phyloP scores from a whole-genome alignment of 768 basidiomycete genomes.

The Erythrobasidium yunnanense region DNA sequence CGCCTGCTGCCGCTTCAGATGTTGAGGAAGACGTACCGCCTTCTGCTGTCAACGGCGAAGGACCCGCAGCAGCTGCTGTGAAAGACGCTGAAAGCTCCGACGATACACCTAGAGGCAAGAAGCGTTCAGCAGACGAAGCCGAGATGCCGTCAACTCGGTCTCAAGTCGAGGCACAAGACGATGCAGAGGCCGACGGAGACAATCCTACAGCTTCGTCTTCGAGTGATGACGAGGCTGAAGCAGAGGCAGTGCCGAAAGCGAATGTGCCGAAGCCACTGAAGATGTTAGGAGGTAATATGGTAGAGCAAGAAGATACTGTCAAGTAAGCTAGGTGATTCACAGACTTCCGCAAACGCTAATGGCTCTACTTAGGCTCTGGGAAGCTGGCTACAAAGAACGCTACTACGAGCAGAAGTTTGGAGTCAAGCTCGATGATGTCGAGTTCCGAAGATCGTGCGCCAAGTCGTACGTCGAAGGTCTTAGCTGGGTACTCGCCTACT shows the following conservation, averaged over 20 bases:
- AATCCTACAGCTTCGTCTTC: slow-evolving; percentile 42
- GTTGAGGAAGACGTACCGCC: slow-evolving; percentile 20
- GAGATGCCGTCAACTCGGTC: slow-evolving; percentile 8
- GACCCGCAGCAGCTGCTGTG: background rate
- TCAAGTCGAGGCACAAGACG: slow-evolving; percentile 14
- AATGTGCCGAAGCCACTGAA: slow-evolving; percentile 46
- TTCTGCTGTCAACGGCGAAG: slow-evolving; percentile 7
- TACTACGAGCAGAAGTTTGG: slow-evolving; percentile 93
- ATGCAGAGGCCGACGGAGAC: slow-evolving; percentile 32
- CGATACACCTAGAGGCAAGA: slow-evolving; percentile 42
- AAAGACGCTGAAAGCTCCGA: slow-evolving; percentile 8
- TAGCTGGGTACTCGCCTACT: slow-evolving; percentile 90
- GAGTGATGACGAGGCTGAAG: slow-evolving; percentile 40
- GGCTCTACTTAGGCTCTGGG: slow-evolving; percentile 60
- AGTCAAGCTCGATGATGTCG: slow-evolving; percentile 56
- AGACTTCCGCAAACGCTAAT: background rate
- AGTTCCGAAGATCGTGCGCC: slow-evolving; percentile 65
- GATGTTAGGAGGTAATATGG: slow-evolving; percentile 81
- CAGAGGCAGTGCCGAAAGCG: slow-evolving; percentile 41
- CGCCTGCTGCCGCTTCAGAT: background rate
- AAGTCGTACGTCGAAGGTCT: slow-evolving; percentile 83
- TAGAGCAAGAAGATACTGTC: slow-evolving; percentile 86
- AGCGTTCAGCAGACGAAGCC: slow-evolving; percentile 46
- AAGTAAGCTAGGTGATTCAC: slow-evolving; percentile 50
- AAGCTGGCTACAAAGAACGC: slow-evolving; percentile 86